Evolutionary conservation across 495 filamentous ascomycete species (phyloP).

Genomic region (Penicillium herquei): DNA sequence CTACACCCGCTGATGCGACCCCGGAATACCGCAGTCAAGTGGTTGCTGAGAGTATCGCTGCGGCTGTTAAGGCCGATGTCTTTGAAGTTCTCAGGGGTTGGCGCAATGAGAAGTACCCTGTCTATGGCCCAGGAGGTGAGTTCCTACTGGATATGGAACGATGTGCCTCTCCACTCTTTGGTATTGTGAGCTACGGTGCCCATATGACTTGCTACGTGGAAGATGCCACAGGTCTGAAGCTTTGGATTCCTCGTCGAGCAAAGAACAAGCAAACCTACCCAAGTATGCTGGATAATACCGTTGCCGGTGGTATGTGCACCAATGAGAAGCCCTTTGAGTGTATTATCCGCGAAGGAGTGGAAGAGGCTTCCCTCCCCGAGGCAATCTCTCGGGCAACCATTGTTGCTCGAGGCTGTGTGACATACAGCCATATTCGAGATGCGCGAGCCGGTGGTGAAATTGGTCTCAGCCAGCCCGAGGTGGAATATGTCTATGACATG

Average conservation of each 20-base stretch:
- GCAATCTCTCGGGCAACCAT: conserved; percentile 59
- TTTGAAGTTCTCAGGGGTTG: conserved; percentile 80
- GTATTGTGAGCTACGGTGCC: conserved; percentile 82
- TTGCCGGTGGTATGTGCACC: conserved; percentile 84
- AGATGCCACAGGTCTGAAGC: conserved; percentile 60
- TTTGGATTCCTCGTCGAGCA: conserved; percentile 82
- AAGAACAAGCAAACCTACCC: conserved; percentile 79
- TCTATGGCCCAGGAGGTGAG: conserved; percentile 65
- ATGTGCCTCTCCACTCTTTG: conserved; percentile 74
- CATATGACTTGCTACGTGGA: conserved; percentile 79
- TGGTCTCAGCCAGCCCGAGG: conserved; percentile 87
- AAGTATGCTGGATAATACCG: conserved; percentile 89
- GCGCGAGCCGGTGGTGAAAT: conserved; percentile 77
- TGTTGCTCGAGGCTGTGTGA: conserved; percentile 64
- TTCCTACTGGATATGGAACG: conserved; percentile 78
- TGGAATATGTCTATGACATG: conserved; percentile 89
- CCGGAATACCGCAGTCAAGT: conserved; percentile 57
- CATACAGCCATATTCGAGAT: conserved; percentile 83
- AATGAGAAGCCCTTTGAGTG: conserved; percentile 75
- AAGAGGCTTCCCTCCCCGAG: conserved; percentile 85
- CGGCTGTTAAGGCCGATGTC: conserved; percentile 59
- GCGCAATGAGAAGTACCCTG: conserved; percentile 84
- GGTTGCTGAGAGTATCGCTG: conserved; percentile 56
- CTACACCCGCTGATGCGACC: conserved; percentile 34
- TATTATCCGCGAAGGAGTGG: conserved; percentile 79